Evolutionary conservation across 495 filamentous ascomycete species (phyloP), one percentile per base, ranked within the genome.

Genomic region (Talaromyces adpressus): DNA sequence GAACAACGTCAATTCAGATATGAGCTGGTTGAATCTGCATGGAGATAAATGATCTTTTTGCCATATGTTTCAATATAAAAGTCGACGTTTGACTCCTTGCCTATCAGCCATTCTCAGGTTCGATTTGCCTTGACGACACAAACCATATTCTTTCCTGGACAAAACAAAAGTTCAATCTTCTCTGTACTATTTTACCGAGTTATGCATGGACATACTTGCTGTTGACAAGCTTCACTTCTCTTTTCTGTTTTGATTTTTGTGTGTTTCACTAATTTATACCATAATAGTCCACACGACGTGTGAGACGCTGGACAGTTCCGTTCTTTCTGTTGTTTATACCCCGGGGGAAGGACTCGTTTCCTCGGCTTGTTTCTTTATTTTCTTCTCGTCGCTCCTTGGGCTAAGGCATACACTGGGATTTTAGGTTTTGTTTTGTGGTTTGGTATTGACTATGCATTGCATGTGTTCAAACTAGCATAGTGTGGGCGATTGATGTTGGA

Each of bases 11-110:
- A 78, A 80, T 62, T 75, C 78, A 27, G 89, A 92, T 71, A 89
- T 92, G 85, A 90, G 88, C 74, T 92, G 89, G 89, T 73, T 92
- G 45, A 91, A 91, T 70, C 73, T 92, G 7, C 60, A 78, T 25
- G 71, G 70, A 30, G 72, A 73, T 16, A 70, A 69, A 62, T 79
- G 63, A 72, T 30, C 22, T 30, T 49, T 53, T 14, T 59, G 58
- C 32, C 18, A 29, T 60, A 41, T 49, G 36, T 23, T 47, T 47
- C 12, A 49, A 36, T 41, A 27, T 41, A 60, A 47, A 60, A 41
- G n/a, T 60, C 36, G 20, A n/a, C 25, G 8, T 60, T 12, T 58
- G 32, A 18, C 18, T 45, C 39, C 16, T 16, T 20, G 45, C n/a
- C 57, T 59, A 34, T 29, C 34, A n/a, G 30, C 36, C 23, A 41